Percentiles rank a stretch among this genome's conserved stretches.
These are phyloP conservation scores for Mycena kentingensis DNA, from an alignment of 768 basidiomycete genomes.

Conservation along the genomic window DNA sequence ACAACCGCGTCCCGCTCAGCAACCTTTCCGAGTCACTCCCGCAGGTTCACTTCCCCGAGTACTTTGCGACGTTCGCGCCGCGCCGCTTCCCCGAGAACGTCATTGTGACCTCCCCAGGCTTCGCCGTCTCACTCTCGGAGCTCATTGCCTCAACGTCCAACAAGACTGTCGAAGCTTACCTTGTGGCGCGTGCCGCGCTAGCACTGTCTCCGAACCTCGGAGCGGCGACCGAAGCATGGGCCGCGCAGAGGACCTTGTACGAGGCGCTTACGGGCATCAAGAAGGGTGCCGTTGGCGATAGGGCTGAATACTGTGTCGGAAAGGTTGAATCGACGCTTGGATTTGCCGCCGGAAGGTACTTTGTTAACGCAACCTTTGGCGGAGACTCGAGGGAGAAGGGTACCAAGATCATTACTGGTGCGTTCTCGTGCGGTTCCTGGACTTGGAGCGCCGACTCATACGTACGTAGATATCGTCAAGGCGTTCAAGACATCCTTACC, in stretches of 20 bases:
- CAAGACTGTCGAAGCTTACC: slow-evolving; percentile 83
- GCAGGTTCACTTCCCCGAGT: slow-evolving; percentile 81
- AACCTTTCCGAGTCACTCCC: slow-evolving; percentile 71
- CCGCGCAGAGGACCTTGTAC: slow-evolving; percentile 66
- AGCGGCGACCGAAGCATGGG: slow-evolving; percentile 74
- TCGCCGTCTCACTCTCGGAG: slow-evolving; percentile 62
- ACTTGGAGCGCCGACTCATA: not conserved
- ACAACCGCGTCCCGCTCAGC: slow-evolving; percentile 78
- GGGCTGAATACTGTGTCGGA: slow-evolving; percentile 80
- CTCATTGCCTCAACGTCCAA: slow-evolving; percentile 69
- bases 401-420: slow-evolving; percentile 80
- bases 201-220: slow-evolving; percentile 72
- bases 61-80: slow-evolving; percentile 83
- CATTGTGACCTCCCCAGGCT: slow-evolving; percentile 82
- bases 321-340: slow-evolving; percentile 75
- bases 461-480: slow-evolving; percentile 65
- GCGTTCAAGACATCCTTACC: slow-evolving; percentile 80
- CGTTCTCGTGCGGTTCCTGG: slow-evolving; percentile 2
- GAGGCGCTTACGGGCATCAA: slow-evolving; percentile 83
- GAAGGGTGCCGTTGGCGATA: slow-evolving; percentile 80
- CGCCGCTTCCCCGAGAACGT: slow-evolving; percentile 74
- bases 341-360: slow-evolving; percentile 88
- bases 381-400: slow-evolving; percentile 79
- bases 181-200: slow-evolving; percentile 76
- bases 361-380: slow-evolving; percentile 81